phyloP scores from a whole-genome alignment of 805 yeast genomes.

The Blastobotrys peoriensis region DNA sequence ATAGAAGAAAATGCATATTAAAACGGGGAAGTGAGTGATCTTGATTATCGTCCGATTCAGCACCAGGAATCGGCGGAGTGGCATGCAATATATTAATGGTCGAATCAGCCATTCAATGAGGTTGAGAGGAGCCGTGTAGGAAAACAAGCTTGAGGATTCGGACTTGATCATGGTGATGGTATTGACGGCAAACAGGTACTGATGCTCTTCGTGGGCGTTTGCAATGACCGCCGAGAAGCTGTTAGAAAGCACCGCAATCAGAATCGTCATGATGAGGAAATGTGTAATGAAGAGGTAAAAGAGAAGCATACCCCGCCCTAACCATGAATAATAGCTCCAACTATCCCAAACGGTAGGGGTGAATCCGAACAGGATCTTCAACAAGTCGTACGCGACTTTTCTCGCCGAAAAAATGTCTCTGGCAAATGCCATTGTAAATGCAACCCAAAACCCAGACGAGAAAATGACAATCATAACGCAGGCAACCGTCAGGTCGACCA shows the following conservation, averaged over 20 bases:
- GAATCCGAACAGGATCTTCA: slow-evolving; percentile 50
- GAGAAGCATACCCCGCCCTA: slow-evolving; percentile 44
- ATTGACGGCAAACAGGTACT: slow-evolving; percentile 33
- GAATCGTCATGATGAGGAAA: slow-evolving; percentile 48
- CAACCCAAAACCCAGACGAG: slow-evolving; percentile 50
- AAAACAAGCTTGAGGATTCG: slow-evolving; percentile 31
- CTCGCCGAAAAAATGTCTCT: slow-evolving; percentile 35
- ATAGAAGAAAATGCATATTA: slow-evolving; percentile 30
- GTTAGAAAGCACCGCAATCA: slow-evolving; percentile 46
- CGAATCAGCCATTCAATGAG: slow-evolving; percentile 28
- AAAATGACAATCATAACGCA: slow-evolving; percentile 44
- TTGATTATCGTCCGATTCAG: slow-evolving; percentile 32
- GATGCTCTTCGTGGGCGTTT: slow-evolving; percentile 35
- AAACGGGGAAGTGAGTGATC: slow-evolving; percentile 33
- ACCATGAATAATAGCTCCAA: slow-evolving; percentile 42
- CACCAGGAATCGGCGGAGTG: slow-evolving; percentile 27
- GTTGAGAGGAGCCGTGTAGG: slow-evolving; percentile 34
- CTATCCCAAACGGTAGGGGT: slow-evolving; percentile 57
- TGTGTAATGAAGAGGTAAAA: slow-evolving; percentile 50
- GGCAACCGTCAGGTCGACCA: slow-evolving; percentile 44
- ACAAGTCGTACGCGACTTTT: slow-evolving; percentile 45
- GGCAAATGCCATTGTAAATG: slow-evolving; percentile 44
- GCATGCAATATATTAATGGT: slow-evolving; percentile 28
- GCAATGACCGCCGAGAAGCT: slow-evolving; percentile 30
- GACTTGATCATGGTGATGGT: slow-evolving; percentile 33